Evolutionary conservation across 176 grass and related monocot genomes (phyloP), one percentile per base, ranked within the genome.

Genomic region (Triticum turgidum): DNA sequence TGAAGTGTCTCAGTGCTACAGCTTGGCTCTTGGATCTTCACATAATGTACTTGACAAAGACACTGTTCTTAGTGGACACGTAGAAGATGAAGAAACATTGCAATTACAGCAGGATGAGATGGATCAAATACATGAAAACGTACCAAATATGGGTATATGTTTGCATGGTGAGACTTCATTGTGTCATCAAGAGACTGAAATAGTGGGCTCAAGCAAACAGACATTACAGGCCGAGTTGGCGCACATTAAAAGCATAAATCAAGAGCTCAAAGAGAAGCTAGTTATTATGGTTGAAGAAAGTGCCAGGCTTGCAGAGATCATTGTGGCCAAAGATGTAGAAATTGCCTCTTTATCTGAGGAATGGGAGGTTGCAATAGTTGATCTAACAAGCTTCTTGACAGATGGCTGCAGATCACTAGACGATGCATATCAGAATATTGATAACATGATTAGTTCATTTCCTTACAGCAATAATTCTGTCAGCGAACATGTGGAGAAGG

Each of bases 321-420:
- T 94, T 89, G 81, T 88, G 83, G 79, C 82, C 29, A 90, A 90
- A 86, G 92, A 97, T 85, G 87, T 83, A 30, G 90, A 97, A 89
- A 88, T 88, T 66, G 49, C 82, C 74, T 82, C 80, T 80, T 76
- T 93, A 38, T 91, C 89, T 32, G 86, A 93, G 58, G 92, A 90
- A 61, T 97, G 95, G 95, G 95, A 97, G 86, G 81, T 61, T 42
- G 92, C 95, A 78, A 89, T 97, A 88, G 86, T 92, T 76, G 92
- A 97, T 80, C 82, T 97, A 70, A 92, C 92, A 51, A 88, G 76
- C 78, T 97, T 97, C 88, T 89, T 97, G 68, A 90, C 85, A 52
- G 90, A 92, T 65, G 92, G 94, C 33, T 94, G 86, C 25, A 92
- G 86, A 59, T 97, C 92, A 12, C 81, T 97, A 24, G 92, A 92